Evolutionary conservation across 2,329 filamentous ascomycete genomes (phyloP).

Genomic region (Fusarium secorum): DNA sequence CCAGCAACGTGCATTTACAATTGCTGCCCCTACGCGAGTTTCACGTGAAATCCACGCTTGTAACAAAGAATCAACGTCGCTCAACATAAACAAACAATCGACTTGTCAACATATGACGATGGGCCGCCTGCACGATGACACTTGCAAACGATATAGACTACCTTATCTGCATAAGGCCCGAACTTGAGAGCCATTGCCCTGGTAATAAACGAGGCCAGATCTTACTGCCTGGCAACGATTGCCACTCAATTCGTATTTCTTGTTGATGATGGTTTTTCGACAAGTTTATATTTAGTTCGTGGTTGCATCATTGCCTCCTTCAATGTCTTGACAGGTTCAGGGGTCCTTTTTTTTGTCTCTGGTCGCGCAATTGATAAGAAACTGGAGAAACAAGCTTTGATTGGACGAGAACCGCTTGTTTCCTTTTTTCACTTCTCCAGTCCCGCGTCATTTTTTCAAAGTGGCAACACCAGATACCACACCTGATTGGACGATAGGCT

Average conservation of each 20-base stretch:
- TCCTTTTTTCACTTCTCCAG: slow-evolving; percentile 31
- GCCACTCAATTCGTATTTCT: not conserved
- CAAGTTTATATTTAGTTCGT: not conserved
- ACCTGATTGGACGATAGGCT: slow-evolving; percentile 27
- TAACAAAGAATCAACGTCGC: not conserved
- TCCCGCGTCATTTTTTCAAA: slow-evolving; percentile 30
- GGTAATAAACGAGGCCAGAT: not conserved
- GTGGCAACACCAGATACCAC: slow-evolving; percentile 23
- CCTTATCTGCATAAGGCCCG: not conserved
- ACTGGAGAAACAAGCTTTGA: slow-evolving; percentile 28
- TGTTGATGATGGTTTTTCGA: not conserved
- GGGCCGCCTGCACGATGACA: not conserved
- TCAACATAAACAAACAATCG: not conserved
- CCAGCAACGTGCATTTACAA: not conserved
- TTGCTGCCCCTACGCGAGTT: not conserved
- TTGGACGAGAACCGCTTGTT: slow-evolving; percentile 16
- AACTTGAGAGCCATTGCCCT: not conserved
- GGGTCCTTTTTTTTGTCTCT: slow-evolving; percentile 5
- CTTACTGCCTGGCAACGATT: not conserved
- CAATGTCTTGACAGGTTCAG: slow-evolving; percentile 12
- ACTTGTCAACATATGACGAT: not conserved
- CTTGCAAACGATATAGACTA: not conserved
- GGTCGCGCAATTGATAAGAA: slow-evolving; percentile 22
- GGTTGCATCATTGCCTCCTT: slow-evolving; percentile 15
- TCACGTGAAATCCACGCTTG: not conserved